These are phyloP conservation scores for Verticillium isaacii DNA, from an alignment of 2,329 filamentous ascomycete species.

Conservation along the genomic window DNA sequence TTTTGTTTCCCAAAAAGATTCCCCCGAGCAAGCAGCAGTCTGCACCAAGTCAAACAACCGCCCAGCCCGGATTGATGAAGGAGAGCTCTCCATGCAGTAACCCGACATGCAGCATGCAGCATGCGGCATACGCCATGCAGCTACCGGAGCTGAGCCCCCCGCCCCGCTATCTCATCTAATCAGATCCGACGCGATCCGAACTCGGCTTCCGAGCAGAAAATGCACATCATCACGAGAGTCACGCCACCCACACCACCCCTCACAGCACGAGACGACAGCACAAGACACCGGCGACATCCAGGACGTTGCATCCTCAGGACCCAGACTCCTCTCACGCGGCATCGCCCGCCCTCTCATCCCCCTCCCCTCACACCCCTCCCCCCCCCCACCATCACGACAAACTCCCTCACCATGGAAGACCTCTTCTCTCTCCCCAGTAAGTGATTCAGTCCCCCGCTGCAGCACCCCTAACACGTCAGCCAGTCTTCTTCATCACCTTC, in stretches of 20 bases:
- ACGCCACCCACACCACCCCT: neutral
- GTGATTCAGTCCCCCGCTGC: neutral
- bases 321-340: neutral
- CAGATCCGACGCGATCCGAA: neutral
- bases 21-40: too few relatives aligned
- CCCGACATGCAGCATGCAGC: too few relatives aligned
- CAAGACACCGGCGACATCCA: neutral
- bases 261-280: neutral
- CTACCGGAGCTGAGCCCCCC: too few relatives aligned
- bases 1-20: too few relatives aligned
- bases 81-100: too few relatives aligned
- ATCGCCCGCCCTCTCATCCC: neutral
- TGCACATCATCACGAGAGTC: neutral
- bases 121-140: too few relatives aligned
- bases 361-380: neutral
- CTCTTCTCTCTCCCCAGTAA: conserved; percentile 13
- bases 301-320: neutral
- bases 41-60: too few relatives aligned
- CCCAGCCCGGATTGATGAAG: too few relatives aligned
- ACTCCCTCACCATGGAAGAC: conserved; percentile 9
- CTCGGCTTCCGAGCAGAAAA: neutral
- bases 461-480: neutral
- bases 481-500: conserved; percentile 67
- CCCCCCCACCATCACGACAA: neutral
- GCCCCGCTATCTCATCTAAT: neutral